These are phyloP conservation scores for Lizanozyma gosingica DNA, from an alignment of 1,139 yeast species.

Conservation along the genomic window DNA sequence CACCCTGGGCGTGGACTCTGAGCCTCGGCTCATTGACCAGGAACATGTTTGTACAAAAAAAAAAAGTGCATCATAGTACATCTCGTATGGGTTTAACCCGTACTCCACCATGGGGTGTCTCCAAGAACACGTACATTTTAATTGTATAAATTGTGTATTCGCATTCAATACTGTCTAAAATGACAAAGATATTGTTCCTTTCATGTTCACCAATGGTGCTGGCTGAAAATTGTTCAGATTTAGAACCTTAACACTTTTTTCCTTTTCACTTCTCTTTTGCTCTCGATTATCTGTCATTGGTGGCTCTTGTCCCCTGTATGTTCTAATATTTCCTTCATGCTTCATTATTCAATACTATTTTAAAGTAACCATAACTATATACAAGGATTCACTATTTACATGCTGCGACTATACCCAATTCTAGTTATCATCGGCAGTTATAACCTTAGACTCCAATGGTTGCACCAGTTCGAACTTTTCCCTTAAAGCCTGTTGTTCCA, in stretches of 20 bases:
- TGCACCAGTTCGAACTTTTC: conserved; percentile 58
- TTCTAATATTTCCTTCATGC: too few relatives aligned
- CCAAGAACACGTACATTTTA: conserved; percentile 40
- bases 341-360: too few relatives aligned
- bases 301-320: too few relatives aligned
- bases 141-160: conserved; percentile 1
- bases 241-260: too few relatives aligned
- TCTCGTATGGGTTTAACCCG: conserved; percentile 18
- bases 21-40: conserved; percentile 2
- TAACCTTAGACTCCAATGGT: conserved; percentile 41
- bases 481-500: conserved; percentile 59
- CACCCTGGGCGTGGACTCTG: conserved; percentile 5
- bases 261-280: too few relatives aligned
- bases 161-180: conserved; percentile 1
- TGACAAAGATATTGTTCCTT: too few relatives aligned
- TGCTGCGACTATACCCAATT: too few relatives aligned
- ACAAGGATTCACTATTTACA: too few relatives aligned
- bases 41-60: conserved; percentile 10
- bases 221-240: too few relatives aligned
- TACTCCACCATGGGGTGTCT: conserved; percentile 34
- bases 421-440: conserved; percentile 24
- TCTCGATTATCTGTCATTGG: too few relatives aligned
- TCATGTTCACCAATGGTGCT: too few relatives aligned
- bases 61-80: conserved; percentile 44
- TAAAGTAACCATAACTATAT: too few relatives aligned